A percentile compares a stretch with the other conserved stretches of the same genome.
Conservation (phyloP, 768 basidiomycete species). For the Solioccasus polychromus region DNA sequence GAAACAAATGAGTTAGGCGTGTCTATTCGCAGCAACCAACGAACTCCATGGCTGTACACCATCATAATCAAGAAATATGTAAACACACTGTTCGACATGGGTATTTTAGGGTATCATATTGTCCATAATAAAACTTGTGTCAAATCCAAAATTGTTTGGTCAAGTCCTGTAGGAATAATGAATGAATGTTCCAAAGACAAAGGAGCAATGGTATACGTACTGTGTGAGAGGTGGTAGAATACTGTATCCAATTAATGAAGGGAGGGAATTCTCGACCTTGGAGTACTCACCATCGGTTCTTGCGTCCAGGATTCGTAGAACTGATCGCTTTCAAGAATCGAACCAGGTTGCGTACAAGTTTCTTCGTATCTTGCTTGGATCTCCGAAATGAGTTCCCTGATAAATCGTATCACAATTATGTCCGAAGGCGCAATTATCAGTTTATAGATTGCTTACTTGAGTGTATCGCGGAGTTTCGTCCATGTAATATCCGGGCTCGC, state of each 20-base stretch:
- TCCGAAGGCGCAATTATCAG: background rate
- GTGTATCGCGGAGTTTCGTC: constrained; percentile 15
- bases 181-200: background rate
- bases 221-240: constrained; percentile 5
- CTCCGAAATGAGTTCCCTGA: constrained; percentile 13
- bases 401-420: background rate
- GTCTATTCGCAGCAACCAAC: too few species aligned
- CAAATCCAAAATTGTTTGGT: constrained; percentile 7
- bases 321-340: too few species aligned
- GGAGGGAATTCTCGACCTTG: background rate
- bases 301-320: constrained; percentile 6
- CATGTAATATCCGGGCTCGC: constrained; percentile 15
- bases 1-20: too few species aligned
- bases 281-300: constrained; percentile 20
- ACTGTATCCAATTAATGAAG: constrained; percentile 7
- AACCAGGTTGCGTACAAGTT: too few species aligned
- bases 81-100: too few species aligned
- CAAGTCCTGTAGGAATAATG: constrained; percentile 10
- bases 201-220: constrained; percentile 1
- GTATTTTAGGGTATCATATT: too few species aligned
- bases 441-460: constrained; percentile 9
- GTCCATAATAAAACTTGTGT: too few species aligned
- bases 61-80: too few species aligned
- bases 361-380: constrained; percentile 14
- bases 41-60: too few species aligned